These are phyloP conservation scores for Saccharomycopsis sp. DNA, from an alignment of 805 yeast genomes.

Conservation along the genomic window DNA sequence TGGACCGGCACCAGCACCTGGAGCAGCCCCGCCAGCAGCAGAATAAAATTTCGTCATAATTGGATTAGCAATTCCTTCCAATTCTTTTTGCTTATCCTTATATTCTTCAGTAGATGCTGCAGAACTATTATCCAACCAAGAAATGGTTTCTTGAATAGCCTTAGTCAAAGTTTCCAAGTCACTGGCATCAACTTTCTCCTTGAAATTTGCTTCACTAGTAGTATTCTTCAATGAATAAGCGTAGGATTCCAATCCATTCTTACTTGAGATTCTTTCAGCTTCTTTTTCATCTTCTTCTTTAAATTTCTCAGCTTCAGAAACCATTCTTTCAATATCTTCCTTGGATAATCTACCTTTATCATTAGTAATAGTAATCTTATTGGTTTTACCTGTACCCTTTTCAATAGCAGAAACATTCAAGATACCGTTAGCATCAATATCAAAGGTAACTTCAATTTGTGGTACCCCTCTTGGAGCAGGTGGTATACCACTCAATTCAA, in stretches of 20 bases:
- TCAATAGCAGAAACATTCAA: constrained; percentile 93
- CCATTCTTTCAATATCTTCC: constrained; percentile 98
- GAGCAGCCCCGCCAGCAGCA: constrained; percentile 76
- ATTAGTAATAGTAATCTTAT: constrained; percentile 95
- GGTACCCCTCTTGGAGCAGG: constrained; percentile 99
- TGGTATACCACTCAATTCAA: constrained; percentile 93
- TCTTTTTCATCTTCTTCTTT: constrained; percentile 95
- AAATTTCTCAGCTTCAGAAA: constrained; percentile 93
- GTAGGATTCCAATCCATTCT: constrained; percentile 93
- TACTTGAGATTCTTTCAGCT: constrained; percentile 85
- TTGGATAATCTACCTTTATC: constrained; percentile 97
- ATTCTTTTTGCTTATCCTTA: constrained; percentile 89
- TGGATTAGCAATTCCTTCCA: constrained; percentile 93
- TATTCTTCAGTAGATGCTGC: constrained; percentile 90
- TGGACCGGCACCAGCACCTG: constrained; percentile 55
- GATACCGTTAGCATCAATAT: constrained; percentile 95
- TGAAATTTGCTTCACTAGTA: constrained; percentile 64
- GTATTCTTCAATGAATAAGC: constrained; percentile 89
- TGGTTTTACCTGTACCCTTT: constrained; percentile 97
- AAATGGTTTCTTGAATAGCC: constrained; percentile 78
- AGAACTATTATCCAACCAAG: constrained; percentile 91
- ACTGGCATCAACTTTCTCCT: constrained; percentile 68
- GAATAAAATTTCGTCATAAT: constrained; percentile 96
- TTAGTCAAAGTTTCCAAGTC: constrained; percentile 64
- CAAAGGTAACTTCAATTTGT: constrained; percentile 95